Conservation (phyloP, 805 yeast genomes). For the Pichia phayaonensis region DNA sequence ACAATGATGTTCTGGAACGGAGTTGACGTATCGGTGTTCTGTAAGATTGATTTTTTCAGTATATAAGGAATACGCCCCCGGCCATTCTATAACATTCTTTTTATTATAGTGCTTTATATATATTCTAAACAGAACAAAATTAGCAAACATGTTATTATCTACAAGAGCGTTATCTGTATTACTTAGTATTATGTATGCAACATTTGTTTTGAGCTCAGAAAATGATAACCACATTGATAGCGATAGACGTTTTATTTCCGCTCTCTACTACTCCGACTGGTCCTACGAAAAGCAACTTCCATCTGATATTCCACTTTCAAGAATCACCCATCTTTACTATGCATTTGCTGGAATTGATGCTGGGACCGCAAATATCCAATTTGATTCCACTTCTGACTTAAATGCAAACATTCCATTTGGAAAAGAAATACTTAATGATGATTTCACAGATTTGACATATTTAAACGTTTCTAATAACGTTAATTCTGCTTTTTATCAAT, state of each 20-base stretch:
- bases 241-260: conserved; percentile 8
- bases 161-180: not conserved
- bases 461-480: not conserved
- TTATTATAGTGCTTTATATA: not conserved
- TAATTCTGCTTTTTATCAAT: not conserved
- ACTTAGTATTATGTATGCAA: not conserved
- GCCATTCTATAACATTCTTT: not conserved
- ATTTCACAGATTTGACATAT: not conserved
- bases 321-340: conserved; percentile 64
- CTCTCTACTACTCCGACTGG: conserved; percentile 53
- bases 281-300: conserved; percentile 58
- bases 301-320: conserved; percentile 47
- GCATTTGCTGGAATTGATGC: conserved; percentile 61
- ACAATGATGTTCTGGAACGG: not conserved
- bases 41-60: not conserved
- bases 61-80: not conserved
- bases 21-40: not conserved
- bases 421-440: not conserved
- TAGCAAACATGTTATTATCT: not conserved
- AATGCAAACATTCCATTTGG: conserved; percentile 32
- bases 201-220: not conserved
- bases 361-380: conserved; percentile 41
- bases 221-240: not conserved
- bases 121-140: not conserved
- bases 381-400: conserved; percentile 47